These are phyloP conservation scores for Rhizophagus clarus DNA, from an alignment of 192 early-diverging fungal species.

Conservation along the genomic window DNA sequence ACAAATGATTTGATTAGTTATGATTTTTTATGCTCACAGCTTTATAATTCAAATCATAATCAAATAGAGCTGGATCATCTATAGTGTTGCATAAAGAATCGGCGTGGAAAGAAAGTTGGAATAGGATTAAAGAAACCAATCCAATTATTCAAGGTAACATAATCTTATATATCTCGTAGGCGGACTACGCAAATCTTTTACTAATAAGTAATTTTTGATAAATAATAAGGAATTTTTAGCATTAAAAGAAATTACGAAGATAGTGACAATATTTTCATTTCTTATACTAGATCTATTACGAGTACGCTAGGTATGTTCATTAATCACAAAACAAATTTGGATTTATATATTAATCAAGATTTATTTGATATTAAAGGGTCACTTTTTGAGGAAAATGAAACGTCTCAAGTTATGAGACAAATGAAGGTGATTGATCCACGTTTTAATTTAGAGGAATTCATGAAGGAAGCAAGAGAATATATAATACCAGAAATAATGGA, in stretches of 20 bases:
- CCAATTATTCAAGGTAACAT: conserved; percentile 74
- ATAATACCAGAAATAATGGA: conserved; percentile 97
- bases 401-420: conserved; percentile 82
- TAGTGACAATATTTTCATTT: conserved; percentile 83
- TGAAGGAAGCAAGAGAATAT: conserved; percentile 89
- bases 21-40: not conserved
- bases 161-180: not conserved
- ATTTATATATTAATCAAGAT: not conserved
- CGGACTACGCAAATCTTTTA: not conserved
- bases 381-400: conserved; percentile 92
- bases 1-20: not conserved
- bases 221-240: conserved; percentile 62
- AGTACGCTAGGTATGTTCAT: conserved; percentile 68
- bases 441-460: conserved; percentile 84
- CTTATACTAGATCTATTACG: conserved; percentile 72
- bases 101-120: conserved; percentile 89
- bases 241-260: conserved; percentile 83
- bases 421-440: conserved; percentile 84
- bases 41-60: conserved; percentile 8
- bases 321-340: not conserved
- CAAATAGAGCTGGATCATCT: conserved; percentile 64
- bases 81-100: conserved; percentile 87
- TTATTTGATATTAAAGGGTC: conserved; percentile 48
- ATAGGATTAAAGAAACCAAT: conserved; percentile 86
- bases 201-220: conserved; percentile 4